Base-by-base conservation (phyloP, 202 grass and related monocot species). In the Dendrocalamus latiflorus region DNA sequence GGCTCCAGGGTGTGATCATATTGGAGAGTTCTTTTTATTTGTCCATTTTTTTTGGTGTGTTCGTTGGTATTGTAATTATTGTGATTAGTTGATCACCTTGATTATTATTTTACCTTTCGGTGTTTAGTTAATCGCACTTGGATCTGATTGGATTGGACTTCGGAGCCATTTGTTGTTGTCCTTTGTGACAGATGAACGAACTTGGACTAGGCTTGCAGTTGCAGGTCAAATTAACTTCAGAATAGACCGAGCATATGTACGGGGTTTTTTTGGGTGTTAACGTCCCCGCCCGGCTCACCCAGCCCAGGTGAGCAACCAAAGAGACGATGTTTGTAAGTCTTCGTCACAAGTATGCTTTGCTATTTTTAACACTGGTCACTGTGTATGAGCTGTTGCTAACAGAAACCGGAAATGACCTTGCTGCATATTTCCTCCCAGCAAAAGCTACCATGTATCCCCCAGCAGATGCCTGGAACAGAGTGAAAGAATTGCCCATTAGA, bases 361-460 rank as follows among this genome's bases (percentile, higher is more conserved):
- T 30, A 30, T 30, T 30, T 30, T 30, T 30, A 30, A 30, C 2
- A 30, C 28, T 81, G 47, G 89, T 95, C 36, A 98, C 91, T 9
- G 79, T 70, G 44, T 79, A 87, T 28, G 89, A 73, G 68, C 3
- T 82, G 83, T 95, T 93, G 65, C 69, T 75, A 17, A 98, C 70
- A 60, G 93, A 95, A 15, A 76, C 75, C 0, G 96, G 96, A 16
- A 15, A 17, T 20, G 96, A 98, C 42, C 93, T 89, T 53, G 96
- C 96, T 11, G 96, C 96, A n/a, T 93, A 98, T 30, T 95, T 98
- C 74, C 77, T 91, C 63, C 96, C 96, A 1, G 93, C 91, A 43
- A 98, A 98, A 30, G 93, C 96, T 51, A 93, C 93, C 93, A 95
- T 98, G 89, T 80, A 90, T 15, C 91, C 95, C 64, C 78, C 90